Evolutionary conservation across 2,329 filamentous ascomycete species (phyloP).

Genomic region (Aspergillus vadensis): DNA sequence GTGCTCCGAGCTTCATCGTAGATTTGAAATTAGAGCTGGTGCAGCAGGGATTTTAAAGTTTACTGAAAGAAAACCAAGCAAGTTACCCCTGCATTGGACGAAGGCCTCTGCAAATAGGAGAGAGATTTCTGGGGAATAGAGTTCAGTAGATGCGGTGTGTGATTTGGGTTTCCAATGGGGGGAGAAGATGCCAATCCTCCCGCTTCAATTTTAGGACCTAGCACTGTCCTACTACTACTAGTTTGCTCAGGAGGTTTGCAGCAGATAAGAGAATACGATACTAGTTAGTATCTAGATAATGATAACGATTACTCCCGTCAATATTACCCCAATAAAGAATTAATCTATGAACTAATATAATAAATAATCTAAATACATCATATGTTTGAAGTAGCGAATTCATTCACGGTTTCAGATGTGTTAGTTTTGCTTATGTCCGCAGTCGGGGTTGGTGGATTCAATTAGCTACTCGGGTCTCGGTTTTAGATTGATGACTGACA

Average conservation of each 20-base stretch:
- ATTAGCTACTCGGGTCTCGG: neutral
- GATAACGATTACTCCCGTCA: too few species aligned
- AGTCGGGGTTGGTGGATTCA: neutral
- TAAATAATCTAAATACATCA: neutral
- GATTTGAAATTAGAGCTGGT: neutral
- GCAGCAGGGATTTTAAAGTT: neutral
- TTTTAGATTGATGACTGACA: neutral
- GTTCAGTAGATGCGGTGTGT: neutral
- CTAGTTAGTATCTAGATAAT: neutral
- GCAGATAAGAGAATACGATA: neutral
- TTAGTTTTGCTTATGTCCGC: neutral
- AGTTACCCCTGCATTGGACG: neutral
- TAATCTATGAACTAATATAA: neutral
- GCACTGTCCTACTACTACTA: too few species aligned
- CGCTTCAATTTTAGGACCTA: neutral
- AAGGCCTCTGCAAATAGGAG: neutral
- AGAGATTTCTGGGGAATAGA: neutral
- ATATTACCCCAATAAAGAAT: neutral
- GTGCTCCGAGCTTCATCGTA: neutral
- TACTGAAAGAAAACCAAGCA: too few species aligned
- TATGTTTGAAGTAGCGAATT: too few species aligned
- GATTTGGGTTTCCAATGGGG: neutral
- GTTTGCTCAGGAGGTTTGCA: too few species aligned
- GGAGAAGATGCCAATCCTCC: neutral
- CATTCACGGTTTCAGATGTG: neutral